phyloP scores from a whole-genome alignment of 345 rosid genomes.

The Gossypium sturtianum region DNA sequence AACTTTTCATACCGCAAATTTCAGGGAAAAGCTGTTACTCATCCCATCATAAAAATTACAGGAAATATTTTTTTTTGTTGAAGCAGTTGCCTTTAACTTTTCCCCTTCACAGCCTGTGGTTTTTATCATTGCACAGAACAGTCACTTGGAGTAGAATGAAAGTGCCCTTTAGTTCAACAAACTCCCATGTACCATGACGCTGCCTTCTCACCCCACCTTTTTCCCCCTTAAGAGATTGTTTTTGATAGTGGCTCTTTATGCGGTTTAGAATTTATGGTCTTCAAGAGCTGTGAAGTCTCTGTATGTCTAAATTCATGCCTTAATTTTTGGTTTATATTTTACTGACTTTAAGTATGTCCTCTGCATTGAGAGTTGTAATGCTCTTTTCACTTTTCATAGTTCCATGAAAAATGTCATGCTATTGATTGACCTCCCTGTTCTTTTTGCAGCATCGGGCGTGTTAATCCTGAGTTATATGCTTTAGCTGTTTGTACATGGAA shows the following conservation, averaged over 20 bases:
- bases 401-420: neutral
- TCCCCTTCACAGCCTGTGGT: neutral
- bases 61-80: neutral
- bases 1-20: neutral
- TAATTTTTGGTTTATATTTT: neutral
- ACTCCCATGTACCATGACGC: neutral
- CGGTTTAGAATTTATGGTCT: neutral
- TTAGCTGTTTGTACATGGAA: conserved; percentile 60
- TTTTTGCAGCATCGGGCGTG: conserved; percentile 73
- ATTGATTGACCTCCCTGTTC: conserved; percentile 10
- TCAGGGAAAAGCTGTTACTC: neutral
- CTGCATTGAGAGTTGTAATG: neutral
- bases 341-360: neutral
- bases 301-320: neutral
- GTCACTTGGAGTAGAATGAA: neutral
- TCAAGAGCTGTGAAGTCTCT: neutral
- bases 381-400: neutral
- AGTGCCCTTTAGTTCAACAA: neutral
- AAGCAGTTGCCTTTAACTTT: neutral
- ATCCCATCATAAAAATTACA: neutral
- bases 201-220: neutral
- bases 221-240: neutral
- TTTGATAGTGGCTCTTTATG: neutral
- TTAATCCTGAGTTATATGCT: conserved; percentile 87
- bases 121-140: neutral